Conservation (phyloP, 1,284 basidiomycete genomes). For the Malassezia dermatis region DNA sequence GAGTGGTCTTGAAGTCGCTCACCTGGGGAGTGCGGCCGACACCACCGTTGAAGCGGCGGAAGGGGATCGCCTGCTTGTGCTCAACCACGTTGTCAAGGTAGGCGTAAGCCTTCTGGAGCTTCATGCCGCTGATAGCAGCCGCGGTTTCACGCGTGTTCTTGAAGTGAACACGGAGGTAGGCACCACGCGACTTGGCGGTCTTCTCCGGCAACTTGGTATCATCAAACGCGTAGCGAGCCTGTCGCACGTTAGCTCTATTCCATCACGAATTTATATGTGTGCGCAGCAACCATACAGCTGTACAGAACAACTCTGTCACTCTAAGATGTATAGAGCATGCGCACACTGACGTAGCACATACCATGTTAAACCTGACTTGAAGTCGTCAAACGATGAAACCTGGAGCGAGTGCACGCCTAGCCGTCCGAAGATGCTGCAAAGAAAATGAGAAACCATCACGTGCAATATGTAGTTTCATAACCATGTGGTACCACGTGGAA, state of each 20-base stretch:
- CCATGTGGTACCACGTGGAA: slow-evolving; percentile 6
- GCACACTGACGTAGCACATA: slow-evolving; percentile 1
- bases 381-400: slow-evolving; percentile 15
- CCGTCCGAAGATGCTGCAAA: neutral
- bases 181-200: slow-evolving; percentile 62
- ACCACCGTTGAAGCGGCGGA: slow-evolving; percentile 91
- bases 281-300: neutral
- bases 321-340: neutral
- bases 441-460: slow-evolving; percentile 9
- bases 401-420: neutral
- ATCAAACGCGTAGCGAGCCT: slow-evolving; percentile 48
- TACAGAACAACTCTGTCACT: neutral
- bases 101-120: slow-evolving; percentile 85
- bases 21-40: slow-evolving; percentile 95
- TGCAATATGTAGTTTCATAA: slow-evolving; percentile 11
- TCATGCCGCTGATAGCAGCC: slow-evolving; percentile 61
- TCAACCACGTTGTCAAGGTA: slow-evolving; percentile 92
- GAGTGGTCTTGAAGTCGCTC: slow-evolving; percentile 92
- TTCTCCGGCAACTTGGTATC: slow-evolving; percentile 46
- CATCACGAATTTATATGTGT: neutral
- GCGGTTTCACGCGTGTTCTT: slow-evolving; percentile 84
- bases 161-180: slow-evolving; percentile 98
- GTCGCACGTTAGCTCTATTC: neutral
- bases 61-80: slow-evolving; percentile 94
- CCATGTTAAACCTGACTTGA: slow-evolving; percentile 16